Evolutionary conservation across 345 rosid species (phyloP).

Genomic region (Corchorus capsularis): DNA sequence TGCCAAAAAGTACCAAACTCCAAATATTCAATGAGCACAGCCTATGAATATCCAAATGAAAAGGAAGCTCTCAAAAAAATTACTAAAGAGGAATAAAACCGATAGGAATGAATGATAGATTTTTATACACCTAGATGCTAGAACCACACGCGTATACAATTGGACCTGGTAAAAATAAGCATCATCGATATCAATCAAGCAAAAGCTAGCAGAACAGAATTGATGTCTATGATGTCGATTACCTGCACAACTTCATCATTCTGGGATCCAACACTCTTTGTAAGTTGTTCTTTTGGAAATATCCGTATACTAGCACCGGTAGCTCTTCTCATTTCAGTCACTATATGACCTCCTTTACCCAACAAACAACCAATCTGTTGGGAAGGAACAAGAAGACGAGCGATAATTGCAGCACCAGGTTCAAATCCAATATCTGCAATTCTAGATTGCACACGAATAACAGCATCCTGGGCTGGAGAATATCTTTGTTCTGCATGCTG

Average conservation of each 20-base stretch:
- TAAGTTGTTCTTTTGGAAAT: conserved; percentile 61
- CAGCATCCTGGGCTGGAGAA: conserved; percentile 79
- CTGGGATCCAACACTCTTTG: conserved; percentile 44
- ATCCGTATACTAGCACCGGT: conserved; percentile 72
- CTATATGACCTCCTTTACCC: conserved; percentile 73
- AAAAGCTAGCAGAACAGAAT: conserved; percentile 5
- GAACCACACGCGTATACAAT: background rate
- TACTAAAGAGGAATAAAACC: background rate
- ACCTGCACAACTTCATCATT: conserved; percentile 85
- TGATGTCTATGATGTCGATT: conserved; percentile 15
- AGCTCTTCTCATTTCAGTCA: conserved; percentile 74
- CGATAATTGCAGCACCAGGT: conserved; percentile 63
- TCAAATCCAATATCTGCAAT: conserved; percentile 79
- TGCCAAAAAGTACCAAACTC: conserved; percentile 30
- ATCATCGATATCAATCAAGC: background rate
- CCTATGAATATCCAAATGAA: background rate
- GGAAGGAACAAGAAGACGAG: conserved; percentile 69
- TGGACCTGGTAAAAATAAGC: background rate
- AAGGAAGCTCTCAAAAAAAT: background rate
- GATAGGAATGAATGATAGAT: too few relatives aligned
- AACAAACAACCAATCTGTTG: conserved; percentile 62
- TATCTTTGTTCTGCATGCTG: conserved; percentile 68
- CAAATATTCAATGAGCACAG: background rate
- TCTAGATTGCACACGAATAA: conserved; percentile 67
- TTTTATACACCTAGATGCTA: too few relatives aligned